Conservation (phyloP, 129 eudicot genomes). For the Lonicera japonica region DNA sequence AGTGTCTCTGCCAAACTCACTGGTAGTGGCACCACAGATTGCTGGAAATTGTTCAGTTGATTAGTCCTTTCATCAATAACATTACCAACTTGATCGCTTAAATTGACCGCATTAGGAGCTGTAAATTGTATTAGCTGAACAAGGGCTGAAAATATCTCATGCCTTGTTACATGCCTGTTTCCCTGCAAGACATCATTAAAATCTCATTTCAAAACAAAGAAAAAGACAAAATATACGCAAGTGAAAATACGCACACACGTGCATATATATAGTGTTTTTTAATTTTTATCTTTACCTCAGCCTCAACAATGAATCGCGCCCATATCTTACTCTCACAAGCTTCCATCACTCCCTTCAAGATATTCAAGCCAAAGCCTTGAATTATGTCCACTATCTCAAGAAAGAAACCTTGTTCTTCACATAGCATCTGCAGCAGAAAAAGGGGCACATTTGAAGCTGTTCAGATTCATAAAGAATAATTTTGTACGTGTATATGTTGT, state of each 20-base stretch:
- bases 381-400: constrained; percentile 81
- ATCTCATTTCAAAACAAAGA: neutral
- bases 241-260: too few relatives aligned
- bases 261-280: neutral
- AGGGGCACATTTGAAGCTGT: neutral
- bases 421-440: constrained; percentile 54
- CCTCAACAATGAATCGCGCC: constrained; percentile 75
- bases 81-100: constrained; percentile 23
- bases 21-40: constrained; percentile 38
- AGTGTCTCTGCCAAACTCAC: constrained; percentile 43
- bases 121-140: constrained; percentile 65
- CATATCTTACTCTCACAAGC: constrained; percentile 56
- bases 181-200: constrained; percentile 33
- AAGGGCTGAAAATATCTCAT: constrained; percentile 75
- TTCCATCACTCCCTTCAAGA: constrained; percentile 88
- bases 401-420: constrained; percentile 90
- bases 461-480: constrained; percentile 2
- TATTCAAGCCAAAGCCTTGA: constrained; percentile 77
- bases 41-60: constrained; percentile 36
- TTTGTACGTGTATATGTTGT: neutral
- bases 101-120: constrained; percentile 17
- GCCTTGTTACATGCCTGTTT: constrained; percentile 56
- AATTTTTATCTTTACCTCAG: constrained; percentile 64
- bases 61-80: constrained; percentile 32
- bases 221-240: too few relatives aligned